Base-by-base conservation (phyloP, 345 rosid genomes). In the Acer yangbiense region DNA sequence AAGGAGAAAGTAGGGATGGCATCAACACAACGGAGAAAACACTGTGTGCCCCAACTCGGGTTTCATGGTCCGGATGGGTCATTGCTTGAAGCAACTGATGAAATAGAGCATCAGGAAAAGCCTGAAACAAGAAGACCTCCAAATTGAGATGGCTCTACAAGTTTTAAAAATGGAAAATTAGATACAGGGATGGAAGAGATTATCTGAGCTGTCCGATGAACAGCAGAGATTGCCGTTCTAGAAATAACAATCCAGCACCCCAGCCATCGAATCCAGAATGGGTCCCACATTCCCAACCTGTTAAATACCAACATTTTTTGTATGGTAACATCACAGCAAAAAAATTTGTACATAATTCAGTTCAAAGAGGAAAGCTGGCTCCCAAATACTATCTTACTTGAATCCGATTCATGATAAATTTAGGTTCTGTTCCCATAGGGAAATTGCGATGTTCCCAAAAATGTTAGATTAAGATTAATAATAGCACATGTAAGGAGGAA, bases 261-360 rank as follows among this genome's bases (percentile, higher is more conserved):
- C 87, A 68, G 97, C 94, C 87, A 95, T 80, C 86, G 83, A 90
- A 90, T 95, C 98, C 82, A 93, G 92, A 84, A 95, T 86, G 20
- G 92, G 95, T 76, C 98, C 97, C 65, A 82, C 89, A 82, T 95
- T 97, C 74, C 95, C 94, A 78, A 95, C 91, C 98, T 93, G 89
- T 69, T 65, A 78, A 73, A 70, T 48, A 76, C 16, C 76, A 82
- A 65, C 50, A 74, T n/a, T 1, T 61, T 58, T 32, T 21, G 32
- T 13, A 52, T 21, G 43, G 50, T 41, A 44, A n/a, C 18, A 48
- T 14, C 12, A 46, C 35, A 23, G 39, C 35, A 17, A 43, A 55
- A 65, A 41, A 70, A 12, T 29, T 9, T 20, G 16, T n/a, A 41
- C 27, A 72, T 29, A 55, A 3, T 2, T 55, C 18, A 11, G 64